Conservation (phyloP, 2,329 filamentous ascomycete genomes). For the Beauveria sp. region DNA sequence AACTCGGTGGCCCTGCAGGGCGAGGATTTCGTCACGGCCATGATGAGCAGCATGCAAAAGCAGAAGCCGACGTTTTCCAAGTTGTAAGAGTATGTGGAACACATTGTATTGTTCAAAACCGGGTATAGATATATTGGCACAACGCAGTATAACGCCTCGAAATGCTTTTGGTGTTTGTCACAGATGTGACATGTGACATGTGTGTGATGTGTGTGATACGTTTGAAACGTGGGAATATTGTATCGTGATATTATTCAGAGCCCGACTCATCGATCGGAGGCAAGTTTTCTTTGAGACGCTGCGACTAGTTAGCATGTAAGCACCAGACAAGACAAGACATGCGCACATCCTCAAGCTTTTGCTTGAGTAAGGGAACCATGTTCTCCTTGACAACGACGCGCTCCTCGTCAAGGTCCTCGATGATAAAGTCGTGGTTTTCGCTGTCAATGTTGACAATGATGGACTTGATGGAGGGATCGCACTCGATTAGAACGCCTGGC, state of each 20-base stretch:
- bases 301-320: constrained; percentile 3
- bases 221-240: not conserved
- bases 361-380: constrained; percentile 61
- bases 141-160: not conserved
- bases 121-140: not conserved
- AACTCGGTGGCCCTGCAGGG: constrained; percentile 80
- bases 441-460: constrained; percentile 73
- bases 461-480: constrained; percentile 80
- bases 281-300: constrained; percentile 46
- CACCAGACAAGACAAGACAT: not conserved
- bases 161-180: not conserved
- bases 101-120: not conserved
- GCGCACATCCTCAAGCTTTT: constrained; percentile 58
- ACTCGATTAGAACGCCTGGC: constrained; percentile 66
- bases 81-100: constrained; percentile 40
- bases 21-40: constrained; percentile 63
- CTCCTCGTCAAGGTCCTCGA: constrained; percentile 73
- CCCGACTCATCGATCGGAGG: constrained; percentile 45
- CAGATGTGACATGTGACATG: not conserved
- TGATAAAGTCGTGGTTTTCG: constrained; percentile 64
- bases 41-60: constrained; percentile 71
- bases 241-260: constrained; percentile 27
- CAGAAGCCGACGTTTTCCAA: constrained; percentile 79
- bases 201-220: not conserved
- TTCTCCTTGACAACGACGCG: constrained; percentile 68